These are phyloP conservation scores for Rhynchosporium agropyri DNA, from an alignment of 2,329 filamentous ascomycete species.

Conservation along the genomic window DNA sequence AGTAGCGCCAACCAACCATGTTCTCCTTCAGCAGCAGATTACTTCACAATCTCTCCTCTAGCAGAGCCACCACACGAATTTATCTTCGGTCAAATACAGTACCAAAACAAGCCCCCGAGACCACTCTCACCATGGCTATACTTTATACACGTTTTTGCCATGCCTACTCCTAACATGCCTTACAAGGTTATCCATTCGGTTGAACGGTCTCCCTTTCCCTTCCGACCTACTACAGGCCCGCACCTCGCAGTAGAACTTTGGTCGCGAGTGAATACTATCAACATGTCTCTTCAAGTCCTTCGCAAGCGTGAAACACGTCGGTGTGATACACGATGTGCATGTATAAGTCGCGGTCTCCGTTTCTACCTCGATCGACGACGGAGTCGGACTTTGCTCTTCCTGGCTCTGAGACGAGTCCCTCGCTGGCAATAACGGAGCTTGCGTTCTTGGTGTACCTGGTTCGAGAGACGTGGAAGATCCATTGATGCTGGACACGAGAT, in stretches of 20 bases:
- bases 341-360: neutral
- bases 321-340: conserved; percentile 5
- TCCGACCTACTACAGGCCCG: conserved; percentile 6
- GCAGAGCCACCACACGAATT: too few species aligned
- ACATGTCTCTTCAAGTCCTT: conserved; percentile 21
- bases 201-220: conserved; percentile 12
- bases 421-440: neutral
- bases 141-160: conserved; percentile 7
- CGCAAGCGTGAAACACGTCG: conserved; percentile 14
- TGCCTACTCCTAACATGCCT: conserved; percentile 17
- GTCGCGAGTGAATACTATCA: conserved; percentile 13
- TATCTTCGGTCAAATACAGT: neutral
- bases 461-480: neutral
- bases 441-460: neutral
- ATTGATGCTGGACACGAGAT: neutral
- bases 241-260: conserved; percentile 12
- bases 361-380: neutral
- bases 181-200: conserved; percentile 13
- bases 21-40: too few species aligned
- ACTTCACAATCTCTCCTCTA: too few species aligned
- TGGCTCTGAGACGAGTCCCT: too few species aligned
- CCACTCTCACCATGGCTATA: neutral
- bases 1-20: neutral
- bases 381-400: neutral
- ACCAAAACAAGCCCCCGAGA: neutral